phyloP scores from a whole-genome alignment of 2,329 filamentous ascomycete genomes.

The Metarhizium humberi region DNA sequence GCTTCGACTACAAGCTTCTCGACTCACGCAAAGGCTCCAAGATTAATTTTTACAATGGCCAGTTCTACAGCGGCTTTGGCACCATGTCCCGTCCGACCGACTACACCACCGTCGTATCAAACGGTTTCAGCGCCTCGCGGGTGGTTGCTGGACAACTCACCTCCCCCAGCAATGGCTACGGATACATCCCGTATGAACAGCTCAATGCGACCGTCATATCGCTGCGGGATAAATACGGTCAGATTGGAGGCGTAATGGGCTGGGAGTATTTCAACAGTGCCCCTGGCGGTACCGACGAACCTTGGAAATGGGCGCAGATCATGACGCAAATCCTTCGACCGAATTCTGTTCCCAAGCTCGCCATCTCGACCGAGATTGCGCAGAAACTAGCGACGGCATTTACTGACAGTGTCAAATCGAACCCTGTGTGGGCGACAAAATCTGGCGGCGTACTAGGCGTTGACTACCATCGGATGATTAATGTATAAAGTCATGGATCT shows the following conservation, averaged over 20 bases:
- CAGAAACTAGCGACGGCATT: conserved; percentile 6
- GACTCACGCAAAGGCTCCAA: conserved; percentile 52
- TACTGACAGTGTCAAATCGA: neutral
- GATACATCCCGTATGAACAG: conserved; percentile 35
- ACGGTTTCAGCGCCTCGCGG: conserved; percentile 61
- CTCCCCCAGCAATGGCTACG: conserved; percentile 56
- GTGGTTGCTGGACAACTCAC: conserved; percentile 73
- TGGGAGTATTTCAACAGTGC: conserved; percentile 80
- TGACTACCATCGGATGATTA: conserved; percentile 4
- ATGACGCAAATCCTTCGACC: conserved; percentile 18
- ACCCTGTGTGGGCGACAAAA: neutral
- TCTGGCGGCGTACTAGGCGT: neutral
- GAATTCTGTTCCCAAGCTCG: conserved; percentile 6
- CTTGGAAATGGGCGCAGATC: conserved; percentile 66
- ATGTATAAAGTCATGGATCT: neutral
- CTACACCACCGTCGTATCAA: conserved; percentile 37
- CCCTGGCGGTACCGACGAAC: conserved; percentile 39
- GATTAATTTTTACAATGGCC: conserved; percentile 75
- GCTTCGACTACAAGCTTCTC: conserved; percentile 66
- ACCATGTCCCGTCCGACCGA: conserved; percentile 29
- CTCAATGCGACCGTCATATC: conserved; percentile 29
- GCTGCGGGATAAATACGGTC: conserved; percentile 41
- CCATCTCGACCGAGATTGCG: conserved; percentile 7
- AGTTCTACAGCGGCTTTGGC: conserved; percentile 86
- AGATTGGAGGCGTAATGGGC: conserved; percentile 77